Evolutionary conservation across 1,139 yeast genomes (phyloP).

Genomic region (Suhomyces atakaporum): DNA sequence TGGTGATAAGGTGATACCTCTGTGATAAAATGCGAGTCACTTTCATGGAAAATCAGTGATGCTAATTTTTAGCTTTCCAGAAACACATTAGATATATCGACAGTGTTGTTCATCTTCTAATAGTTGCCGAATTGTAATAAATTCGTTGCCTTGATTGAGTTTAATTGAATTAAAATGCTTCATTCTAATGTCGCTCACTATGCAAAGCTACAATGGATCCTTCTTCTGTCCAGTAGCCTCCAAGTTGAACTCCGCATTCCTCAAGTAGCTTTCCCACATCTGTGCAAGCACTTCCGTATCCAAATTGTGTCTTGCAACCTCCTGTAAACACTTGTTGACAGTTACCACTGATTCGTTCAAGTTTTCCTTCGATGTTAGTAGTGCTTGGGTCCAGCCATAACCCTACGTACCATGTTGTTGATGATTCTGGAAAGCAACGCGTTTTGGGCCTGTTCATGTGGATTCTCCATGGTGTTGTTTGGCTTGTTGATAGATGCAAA

Average conservation of each 20-base stretch:
- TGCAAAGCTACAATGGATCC: slow-evolving; percentile 51
- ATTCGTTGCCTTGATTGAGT: no score
- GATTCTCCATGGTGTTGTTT: slow-evolving; percentile 65
- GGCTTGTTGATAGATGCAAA: slow-evolving; percentile 1
- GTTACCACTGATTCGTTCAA: slow-evolving; percentile 70
- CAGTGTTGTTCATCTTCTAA: no score
- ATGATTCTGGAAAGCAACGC: slow-evolving; percentile 77
- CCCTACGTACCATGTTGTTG: slow-evolving; percentile 63
- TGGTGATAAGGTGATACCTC: no score
- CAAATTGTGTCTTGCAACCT: slow-evolving; percentile 66
- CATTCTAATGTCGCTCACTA: background rate
- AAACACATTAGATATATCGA: no score
- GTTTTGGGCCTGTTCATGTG: slow-evolving; percentile 84
- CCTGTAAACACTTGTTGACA: slow-evolving; percentile 61
- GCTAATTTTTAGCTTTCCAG: no score
- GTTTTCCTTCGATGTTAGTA: slow-evolving; percentile 46
- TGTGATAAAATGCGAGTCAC: no score
- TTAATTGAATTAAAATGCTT: no score
- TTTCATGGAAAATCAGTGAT: no score
- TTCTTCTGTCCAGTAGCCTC: slow-evolving; percentile 68
- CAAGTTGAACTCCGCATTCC: slow-evolving; percentile 70
- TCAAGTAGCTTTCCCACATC: slow-evolving; percentile 79
- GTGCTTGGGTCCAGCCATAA: background rate
- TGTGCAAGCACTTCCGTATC: slow-evolving; percentile 74
- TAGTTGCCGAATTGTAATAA: no score